Conservation (phyloP, 225 moss, liverwort and hornwort genomes). For the Pleurozium schreberi region DNA sequence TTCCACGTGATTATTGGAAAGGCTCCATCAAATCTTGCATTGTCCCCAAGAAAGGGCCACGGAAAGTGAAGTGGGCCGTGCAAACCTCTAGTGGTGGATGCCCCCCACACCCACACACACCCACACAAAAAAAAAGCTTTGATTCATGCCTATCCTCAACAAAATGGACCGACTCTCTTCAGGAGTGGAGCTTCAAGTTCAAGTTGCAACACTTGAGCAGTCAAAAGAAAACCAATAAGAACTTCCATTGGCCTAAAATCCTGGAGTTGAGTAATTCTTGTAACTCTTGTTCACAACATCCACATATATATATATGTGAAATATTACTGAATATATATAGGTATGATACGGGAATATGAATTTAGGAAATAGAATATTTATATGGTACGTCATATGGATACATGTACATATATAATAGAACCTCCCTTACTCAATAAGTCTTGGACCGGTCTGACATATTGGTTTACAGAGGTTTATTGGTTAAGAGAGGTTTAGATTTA, state of each 20-base stretch:
- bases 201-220: too few relatives aligned
- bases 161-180: too few relatives aligned
- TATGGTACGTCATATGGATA: accelerated
- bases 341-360: neutral
- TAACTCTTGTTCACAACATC: neutral
- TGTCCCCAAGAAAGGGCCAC: neutral
- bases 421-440: too few relatives aligned
- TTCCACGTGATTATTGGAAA: neutral
- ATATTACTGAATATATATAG: neutral
- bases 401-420: too few relatives aligned
- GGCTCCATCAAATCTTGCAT: neutral
- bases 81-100: too few relatives aligned
- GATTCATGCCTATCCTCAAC: neutral
- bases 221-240: neutral
- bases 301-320: neutral
- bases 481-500: too few relatives aligned
- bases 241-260: neutral
- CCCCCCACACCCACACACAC: too few relatives aligned
- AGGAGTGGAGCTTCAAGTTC: neutral
- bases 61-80: neutral
- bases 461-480: too few relatives aligned
- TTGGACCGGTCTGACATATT: too few relatives aligned
- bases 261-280: neutral
- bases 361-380: neutral
- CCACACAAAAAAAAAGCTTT: too few relatives aligned